phyloP scores from a whole-genome alignment of 768 basidiomycete species.

The Tulasnella sp. region DNA sequence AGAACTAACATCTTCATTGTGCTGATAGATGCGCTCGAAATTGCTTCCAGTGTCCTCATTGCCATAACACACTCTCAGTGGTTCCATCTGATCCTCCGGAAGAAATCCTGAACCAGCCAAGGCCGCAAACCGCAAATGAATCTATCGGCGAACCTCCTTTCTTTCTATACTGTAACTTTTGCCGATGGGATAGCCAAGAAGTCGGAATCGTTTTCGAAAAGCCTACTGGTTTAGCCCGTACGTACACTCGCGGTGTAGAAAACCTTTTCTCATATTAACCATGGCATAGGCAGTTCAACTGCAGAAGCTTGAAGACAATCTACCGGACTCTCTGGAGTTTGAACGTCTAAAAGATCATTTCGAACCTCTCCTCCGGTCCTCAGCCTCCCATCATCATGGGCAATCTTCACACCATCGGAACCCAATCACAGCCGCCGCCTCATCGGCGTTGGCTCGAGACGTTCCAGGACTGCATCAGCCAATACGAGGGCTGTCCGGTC shows the following conservation, averaged over 20 bases:
- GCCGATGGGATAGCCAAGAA: constrained; percentile 89
- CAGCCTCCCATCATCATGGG: constrained; percentile 16
- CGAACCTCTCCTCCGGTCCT: constrained; percentile 74
- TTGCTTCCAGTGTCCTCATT: constrained; percentile 94
- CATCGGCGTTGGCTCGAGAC: constrained; percentile 79
- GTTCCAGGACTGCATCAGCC: constrained; percentile 24
- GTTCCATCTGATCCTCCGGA: constrained; percentile 78
- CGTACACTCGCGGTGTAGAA: constrained; percentile 19
- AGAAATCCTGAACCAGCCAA: constrained; percentile 30
- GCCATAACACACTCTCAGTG: constrained; percentile 78
- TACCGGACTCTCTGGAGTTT: constrained; percentile 76
- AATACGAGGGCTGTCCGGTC: not conserved
- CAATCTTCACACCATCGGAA: constrained; percentile 26
- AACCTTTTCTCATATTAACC: not conserved
- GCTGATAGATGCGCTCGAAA: constrained; percentile 81
- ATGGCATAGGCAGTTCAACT: constrained; percentile 53
- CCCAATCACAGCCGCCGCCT: constrained; percentile 54
- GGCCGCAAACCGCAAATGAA: constrained; percentile 30
- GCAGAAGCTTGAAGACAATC: constrained; percentile 80
- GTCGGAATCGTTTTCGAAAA: constrained; percentile 93
- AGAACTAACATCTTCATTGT: not conserved
- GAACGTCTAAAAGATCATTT: constrained; percentile 95
- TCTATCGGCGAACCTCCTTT: constrained; percentile 74
- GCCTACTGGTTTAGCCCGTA: constrained; percentile 88
- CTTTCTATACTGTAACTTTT: constrained; percentile 82